These are phyloP conservation scores for Smallanthus sonchifolius DNA, from an alignment of 129 eudicot genomes.

Conservation along the genomic window DNA sequence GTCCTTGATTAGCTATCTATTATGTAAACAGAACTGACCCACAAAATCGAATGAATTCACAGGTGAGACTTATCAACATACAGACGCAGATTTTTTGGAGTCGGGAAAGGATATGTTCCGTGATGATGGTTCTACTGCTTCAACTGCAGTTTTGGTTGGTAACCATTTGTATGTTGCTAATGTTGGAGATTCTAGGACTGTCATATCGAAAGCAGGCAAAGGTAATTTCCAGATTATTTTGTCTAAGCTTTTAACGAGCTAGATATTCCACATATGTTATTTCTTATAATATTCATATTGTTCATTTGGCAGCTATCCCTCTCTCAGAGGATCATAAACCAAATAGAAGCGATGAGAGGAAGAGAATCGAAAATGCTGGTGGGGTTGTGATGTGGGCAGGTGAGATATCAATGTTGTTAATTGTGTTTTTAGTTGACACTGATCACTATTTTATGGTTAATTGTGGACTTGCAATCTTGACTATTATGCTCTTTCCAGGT, in stretches of 20 bases:
- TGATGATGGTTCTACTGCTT: constrained; percentile 97
- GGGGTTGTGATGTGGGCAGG: constrained; percentile 99
- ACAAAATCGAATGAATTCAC: constrained; percentile 6
- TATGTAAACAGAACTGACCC: no score
- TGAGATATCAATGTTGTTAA: constrained; percentile 6
- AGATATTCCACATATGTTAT: constrained; percentile 1
- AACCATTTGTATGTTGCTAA: constrained; percentile 82
- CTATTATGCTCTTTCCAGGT: constrained; percentile 36
- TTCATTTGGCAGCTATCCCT: constrained; percentile 57
- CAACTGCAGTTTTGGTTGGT: constrained; percentile 88
- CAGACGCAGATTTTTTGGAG: constrained; percentile 69
- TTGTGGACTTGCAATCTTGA: neutral
- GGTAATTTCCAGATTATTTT: constrained; percentile 34
- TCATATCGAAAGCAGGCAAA: constrained; percentile 74
- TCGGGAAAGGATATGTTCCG: constrained; percentile 70
- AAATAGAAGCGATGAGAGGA: constrained; percentile 78
- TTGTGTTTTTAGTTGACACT: neutral
- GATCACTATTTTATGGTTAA: neutral
- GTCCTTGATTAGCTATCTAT: neutral
- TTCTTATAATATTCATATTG: neutral
- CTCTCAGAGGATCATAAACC: constrained; percentile 96
- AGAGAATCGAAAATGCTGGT: constrained; percentile 88
- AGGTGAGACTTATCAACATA: constrained; percentile 82
- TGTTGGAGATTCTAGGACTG: constrained; percentile 95
- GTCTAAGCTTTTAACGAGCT: neutral